A percentile compares a stretch with the other conserved stretches of the same genome.
phyloP scores from a whole-genome alignment of 768 basidiomycete genomes.

The Strobilomyces echinocephalus region DNA sequence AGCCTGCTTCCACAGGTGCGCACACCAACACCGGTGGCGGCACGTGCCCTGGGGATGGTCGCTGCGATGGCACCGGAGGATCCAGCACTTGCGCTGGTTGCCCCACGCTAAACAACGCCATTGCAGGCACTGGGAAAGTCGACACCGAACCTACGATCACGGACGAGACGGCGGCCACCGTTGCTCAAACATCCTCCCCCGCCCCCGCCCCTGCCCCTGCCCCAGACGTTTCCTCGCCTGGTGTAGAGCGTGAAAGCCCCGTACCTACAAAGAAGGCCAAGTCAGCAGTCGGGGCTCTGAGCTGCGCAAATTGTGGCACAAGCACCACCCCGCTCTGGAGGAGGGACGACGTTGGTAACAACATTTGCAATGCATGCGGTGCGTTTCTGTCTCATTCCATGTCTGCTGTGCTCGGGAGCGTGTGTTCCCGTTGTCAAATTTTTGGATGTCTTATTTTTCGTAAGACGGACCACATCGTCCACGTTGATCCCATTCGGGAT shows the following conservation, averaged over 20 bases:
- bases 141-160: conserved; percentile 34
- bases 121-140: conserved; percentile 40
- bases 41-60: conserved; percentile 97
- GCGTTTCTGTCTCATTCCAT: conserved; percentile 35
- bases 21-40: conserved; percentile 38
- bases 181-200: conserved; percentile 22
- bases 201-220: no score
- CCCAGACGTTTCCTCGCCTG: conserved; percentile 36
- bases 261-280: conserved; percentile 30
- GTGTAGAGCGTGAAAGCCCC: conserved; percentile 28
- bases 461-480: conserved; percentile 17
- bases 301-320: conserved; percentile 86
- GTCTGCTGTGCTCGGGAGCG: conserved; percentile 21
- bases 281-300: conserved; percentile 63
- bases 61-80: conserved; percentile 97
- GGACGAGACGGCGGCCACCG: conserved; percentile 18
- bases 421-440: conserved; percentile 16
- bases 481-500: conserved; percentile 22
- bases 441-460: conserved; percentile 13
- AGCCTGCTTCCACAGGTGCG: conserved; percentile 29
- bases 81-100: conserved; percentile 91
- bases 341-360: conserved; percentile 85
- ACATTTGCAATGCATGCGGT: conserved; percentile 96
- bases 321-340: conserved; percentile 89
- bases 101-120: conserved; percentile 91